Conservation (phyloP, 805 yeast species). For the Citeromyces nyonsensis region DNA sequence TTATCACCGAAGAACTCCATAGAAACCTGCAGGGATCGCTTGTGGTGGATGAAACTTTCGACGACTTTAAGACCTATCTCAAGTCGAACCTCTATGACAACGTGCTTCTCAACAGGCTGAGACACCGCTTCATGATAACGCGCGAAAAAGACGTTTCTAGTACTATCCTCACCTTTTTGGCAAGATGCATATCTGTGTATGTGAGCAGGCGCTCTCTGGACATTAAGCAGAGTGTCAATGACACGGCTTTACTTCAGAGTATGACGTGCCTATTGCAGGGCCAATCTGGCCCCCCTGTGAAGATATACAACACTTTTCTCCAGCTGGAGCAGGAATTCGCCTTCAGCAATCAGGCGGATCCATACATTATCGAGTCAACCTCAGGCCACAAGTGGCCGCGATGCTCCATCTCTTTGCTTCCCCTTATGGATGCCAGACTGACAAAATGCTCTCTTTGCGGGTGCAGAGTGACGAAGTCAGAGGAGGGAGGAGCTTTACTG, state of each 20-base stretch:
- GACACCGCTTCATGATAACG: too few species aligned
- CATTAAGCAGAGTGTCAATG: not conserved
- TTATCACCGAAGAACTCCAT: too few species aligned
- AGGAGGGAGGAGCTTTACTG: slow-evolving; percentile 3
- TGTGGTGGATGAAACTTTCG: too few species aligned
- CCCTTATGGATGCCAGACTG: slow-evolving; percentile 16
- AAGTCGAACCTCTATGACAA: too few species aligned
- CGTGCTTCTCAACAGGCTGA: too few species aligned
- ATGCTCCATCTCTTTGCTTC: slow-evolving; percentile 20
- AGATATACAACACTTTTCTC: not conserved
- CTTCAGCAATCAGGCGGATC: slow-evolving; percentile 2
- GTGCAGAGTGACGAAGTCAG: slow-evolving; percentile 8
- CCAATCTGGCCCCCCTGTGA: not conserved
- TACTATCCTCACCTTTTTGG: too few species aligned
- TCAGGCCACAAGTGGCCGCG: slow-evolving; percentile 19
- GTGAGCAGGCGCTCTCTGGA: not conserved
- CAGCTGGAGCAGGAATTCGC: not conserved
- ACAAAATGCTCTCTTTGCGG: slow-evolving; percentile 19
- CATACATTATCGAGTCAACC: slow-evolving; percentile 5
- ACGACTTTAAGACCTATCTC: too few species aligned
- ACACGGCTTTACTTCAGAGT: not conserved
- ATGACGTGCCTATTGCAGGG: not conserved
- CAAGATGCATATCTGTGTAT: not conserved
- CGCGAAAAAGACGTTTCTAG: too few species aligned
- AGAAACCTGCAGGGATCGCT: too few species aligned